phyloP scores from a whole-genome alignment of 371 early-diverging fungal genomes.

The Entomophthora muscae region DNA sequence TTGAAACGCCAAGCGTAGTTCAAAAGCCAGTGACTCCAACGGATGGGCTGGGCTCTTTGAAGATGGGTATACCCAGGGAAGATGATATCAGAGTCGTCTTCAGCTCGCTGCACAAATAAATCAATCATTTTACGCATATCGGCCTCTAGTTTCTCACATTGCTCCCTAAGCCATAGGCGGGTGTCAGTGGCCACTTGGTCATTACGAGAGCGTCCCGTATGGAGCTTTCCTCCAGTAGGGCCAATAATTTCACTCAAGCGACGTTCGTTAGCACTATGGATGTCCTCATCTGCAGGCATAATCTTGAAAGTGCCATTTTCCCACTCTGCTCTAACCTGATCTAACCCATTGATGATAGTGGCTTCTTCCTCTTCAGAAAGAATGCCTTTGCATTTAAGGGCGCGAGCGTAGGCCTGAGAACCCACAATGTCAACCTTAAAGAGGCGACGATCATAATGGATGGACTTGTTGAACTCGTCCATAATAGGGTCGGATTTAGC shows the following conservation, averaged over 20 bases:
- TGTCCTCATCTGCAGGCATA: constrained; percentile 81
- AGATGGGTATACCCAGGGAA: constrained; percentile 97
- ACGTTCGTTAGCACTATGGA: constrained; percentile 95
- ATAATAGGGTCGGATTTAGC: constrained; percentile 88
- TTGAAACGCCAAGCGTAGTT: constrained; percentile 79
- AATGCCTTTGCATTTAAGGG: constrained; percentile 50
- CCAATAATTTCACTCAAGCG: constrained; percentile 87
- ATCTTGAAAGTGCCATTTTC: constrained; percentile 46
- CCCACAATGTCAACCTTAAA: constrained; percentile 74
- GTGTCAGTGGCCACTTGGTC: constrained; percentile 98
- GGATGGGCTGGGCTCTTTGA: constrained; percentile 96
- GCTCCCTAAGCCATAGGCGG: constrained; percentile 83
- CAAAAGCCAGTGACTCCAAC: constrained; percentile 84
- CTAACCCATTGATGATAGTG: constrained; percentile 51
- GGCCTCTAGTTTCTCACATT: constrained; percentile 32
- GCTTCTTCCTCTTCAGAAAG: constrained; percentile 56
- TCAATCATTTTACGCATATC: constrained; percentile 56
- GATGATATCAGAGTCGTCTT: constrained; percentile 69
- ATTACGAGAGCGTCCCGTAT: constrained; percentile 87
- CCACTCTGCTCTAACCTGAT: constrained; percentile 71
- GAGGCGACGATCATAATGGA: constrained; percentile 83
- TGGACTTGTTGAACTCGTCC: constrained; percentile 90
- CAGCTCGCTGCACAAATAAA: constrained; percentile 56
- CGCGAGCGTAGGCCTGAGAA: constrained; percentile 81
- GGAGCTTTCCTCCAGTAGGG: constrained; percentile 82